Evolutionary conservation across 352 stramenopile genomes (phyloP).

Genomic region (Blastocystis sp.): DNA sequence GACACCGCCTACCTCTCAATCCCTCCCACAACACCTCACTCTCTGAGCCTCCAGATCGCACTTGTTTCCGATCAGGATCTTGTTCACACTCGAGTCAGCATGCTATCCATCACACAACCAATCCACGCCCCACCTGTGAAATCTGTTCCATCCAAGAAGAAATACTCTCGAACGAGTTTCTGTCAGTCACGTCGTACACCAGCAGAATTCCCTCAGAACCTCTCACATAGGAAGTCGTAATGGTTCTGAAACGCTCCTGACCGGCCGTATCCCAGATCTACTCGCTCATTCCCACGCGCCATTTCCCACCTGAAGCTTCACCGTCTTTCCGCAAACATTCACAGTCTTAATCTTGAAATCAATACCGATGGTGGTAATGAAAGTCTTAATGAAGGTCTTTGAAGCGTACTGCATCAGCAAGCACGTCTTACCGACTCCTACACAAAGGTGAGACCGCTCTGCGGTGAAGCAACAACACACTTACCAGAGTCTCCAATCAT

Average conservation of each 20-base stretch:
- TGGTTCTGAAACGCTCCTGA: slow-evolving; percentile 94
- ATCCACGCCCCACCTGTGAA: slow-evolving; percentile 62
- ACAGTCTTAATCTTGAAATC: slow-evolving; percentile 82
- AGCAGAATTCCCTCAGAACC: slow-evolving; percentile 88
- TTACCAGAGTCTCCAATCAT: slow-evolving; percentile 89
- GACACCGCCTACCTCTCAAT: slow-evolving; percentile 71
- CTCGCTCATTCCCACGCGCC: background rate
- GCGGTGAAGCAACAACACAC: background rate
- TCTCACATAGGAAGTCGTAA: slow-evolving; percentile 94
- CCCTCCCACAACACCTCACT: slow-evolving; percentile 61
- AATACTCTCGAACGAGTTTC: slow-evolving; percentile 89
- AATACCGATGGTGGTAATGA: slow-evolving; percentile 79
- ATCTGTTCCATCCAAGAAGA: slow-evolving; percentile 93
- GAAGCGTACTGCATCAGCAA: slow-evolving; percentile 74
- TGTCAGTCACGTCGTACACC: slow-evolving; percentile 93
- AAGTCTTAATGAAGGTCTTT: slow-evolving; percentile 72
- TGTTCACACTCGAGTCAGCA: slow-evolving; percentile 96
- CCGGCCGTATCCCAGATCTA: slow-evolving; percentile 94
- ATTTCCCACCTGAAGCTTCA: slow-evolving; percentile 78
- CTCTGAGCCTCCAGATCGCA: slow-evolving; percentile 94
- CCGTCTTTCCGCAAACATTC: slow-evolving; percentile 79
- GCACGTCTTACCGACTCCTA: slow-evolving; percentile 74
- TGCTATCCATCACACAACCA: slow-evolving; percentile 76
- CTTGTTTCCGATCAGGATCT: slow-evolving; percentile 99
- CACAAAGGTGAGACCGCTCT: background rate